phyloP scores from a whole-genome alignment of 2,329 filamentous ascomycete species.

The Aureobasidium sp. region DNA sequence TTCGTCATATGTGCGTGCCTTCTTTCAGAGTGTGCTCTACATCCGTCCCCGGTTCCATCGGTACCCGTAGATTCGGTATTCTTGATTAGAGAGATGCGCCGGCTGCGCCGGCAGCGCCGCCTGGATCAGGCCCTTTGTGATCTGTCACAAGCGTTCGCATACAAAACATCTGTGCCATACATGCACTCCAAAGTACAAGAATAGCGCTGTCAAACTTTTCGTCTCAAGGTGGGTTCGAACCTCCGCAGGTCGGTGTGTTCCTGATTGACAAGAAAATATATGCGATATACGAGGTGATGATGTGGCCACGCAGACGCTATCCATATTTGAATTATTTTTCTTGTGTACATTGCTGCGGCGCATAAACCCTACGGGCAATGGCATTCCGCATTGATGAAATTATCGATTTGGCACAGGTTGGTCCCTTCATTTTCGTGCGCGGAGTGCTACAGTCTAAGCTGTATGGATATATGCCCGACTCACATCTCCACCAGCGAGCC shows the following conservation, averaged over 20 bases:
- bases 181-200: neutral
- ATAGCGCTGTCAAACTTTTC: neutral
- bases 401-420: neutral
- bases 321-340: neutral
- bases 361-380: neutral
- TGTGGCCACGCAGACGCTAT: neutral
- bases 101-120: too few relatives aligned
- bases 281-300: neutral
- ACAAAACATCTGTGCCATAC: neutral
- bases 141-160: neutral
- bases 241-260: neutral
- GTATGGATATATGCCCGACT: neutral
- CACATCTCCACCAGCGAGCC: neutral
- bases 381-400: neutral
- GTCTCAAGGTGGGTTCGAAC: neutral
- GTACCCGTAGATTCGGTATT: neutral
- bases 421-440: neutral
- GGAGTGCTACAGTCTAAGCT: neutral
- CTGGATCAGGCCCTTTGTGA: neutral
- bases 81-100: neutral
- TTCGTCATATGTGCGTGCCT: neutral
- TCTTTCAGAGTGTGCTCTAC: neutral
- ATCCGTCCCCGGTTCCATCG: neutral
- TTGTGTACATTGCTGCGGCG: neutral
- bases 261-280: neutral